Conservation (phyloP, 2,329 filamentous ascomycete species). For the Dactylonectria macrodidyma region DNA sequence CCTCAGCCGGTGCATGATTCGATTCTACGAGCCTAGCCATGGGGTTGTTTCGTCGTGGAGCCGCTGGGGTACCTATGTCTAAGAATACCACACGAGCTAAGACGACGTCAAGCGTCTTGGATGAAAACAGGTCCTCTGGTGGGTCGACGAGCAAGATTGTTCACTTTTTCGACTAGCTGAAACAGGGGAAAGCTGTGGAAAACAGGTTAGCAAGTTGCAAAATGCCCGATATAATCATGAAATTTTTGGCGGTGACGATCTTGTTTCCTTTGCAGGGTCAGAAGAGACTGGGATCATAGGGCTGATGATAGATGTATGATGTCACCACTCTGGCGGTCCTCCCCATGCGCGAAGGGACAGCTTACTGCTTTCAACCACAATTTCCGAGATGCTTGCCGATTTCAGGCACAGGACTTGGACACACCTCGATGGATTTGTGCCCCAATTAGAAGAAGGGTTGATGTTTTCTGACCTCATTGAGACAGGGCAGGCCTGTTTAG, state of each 20-base stretch:
- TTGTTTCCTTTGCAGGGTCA: background rate
- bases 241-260: slow-evolving; percentile 12
- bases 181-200: background rate
- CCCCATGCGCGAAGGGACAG: background rate
- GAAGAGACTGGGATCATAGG: slow-evolving; percentile 18
- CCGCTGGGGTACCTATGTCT: background rate
- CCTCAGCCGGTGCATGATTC: slow-evolving; percentile 16
- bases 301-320: slow-evolving; percentile 29
- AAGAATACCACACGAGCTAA: background rate
- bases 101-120: background rate
- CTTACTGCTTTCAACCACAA: slow-evolving; percentile 18
- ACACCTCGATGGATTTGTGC: background rate
- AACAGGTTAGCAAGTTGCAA: background rate
- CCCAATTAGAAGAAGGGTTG: background rate
- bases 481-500: background rate
- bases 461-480: background rate
- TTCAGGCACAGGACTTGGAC: background rate
- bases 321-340: slow-evolving; percentile 18
- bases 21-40: background rate
- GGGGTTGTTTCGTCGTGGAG: slow-evolving; percentile 13
- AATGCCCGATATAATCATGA: slow-evolving; percentile 9
- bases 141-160: background rate
- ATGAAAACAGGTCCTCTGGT: background rate
- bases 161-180: background rate
- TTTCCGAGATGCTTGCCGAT: background rate